phyloP scores from a whole-genome alignment of 805 yeast genomes.

The Candida ovalis region DNA sequence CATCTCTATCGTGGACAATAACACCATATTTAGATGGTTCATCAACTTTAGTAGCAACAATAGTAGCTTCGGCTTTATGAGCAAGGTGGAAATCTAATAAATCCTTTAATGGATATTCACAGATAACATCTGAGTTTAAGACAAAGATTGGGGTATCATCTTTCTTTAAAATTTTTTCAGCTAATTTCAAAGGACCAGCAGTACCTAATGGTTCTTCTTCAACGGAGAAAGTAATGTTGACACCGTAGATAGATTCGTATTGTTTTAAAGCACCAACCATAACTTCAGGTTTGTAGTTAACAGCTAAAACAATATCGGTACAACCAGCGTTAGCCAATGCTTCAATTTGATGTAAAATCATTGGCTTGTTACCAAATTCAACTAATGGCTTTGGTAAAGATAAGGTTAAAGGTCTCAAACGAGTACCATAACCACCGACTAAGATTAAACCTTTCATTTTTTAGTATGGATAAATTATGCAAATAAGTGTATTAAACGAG shows the following conservation, averaged over 20 bases:
- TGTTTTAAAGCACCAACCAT: conserved; percentile 94
- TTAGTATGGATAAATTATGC: neutral
- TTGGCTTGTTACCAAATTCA: conserved; percentile 98
- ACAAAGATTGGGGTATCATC: conserved; percentile 97
- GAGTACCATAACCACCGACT: conserved; percentile 99
- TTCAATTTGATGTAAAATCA: conserved; percentile 98
- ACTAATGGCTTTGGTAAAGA: conserved; percentile 96
- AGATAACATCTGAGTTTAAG: conserved; percentile 95
- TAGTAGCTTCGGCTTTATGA: conserved; percentile 98
- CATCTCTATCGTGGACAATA: conserved; percentile 94
- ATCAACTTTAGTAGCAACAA: conserved; percentile 98
- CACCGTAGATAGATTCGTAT: conserved; percentile 94
- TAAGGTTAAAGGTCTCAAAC: conserved; percentile 96
- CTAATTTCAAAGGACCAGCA: conserved; percentile 98
- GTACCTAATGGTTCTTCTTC: conserved; percentile 99
- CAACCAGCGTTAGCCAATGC: conserved; percentile 98
- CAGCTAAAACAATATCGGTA: conserved; percentile 97
- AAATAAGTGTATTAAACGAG: conserved; percentile 5
- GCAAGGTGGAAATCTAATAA: conserved; percentile 88
- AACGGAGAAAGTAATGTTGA: conserved; percentile 91
- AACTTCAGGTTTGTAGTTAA: conserved; percentile 98
- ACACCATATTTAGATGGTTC: conserved; percentile 99
- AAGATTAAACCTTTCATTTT: conserved; percentile 92
- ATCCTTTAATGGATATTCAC: conserved; percentile 96
- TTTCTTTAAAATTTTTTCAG: conserved; percentile 89